Evolutionary conservation across 352 stramenopile genomes (phyloP).

Genomic region (Pythium phragmitis): DNA sequence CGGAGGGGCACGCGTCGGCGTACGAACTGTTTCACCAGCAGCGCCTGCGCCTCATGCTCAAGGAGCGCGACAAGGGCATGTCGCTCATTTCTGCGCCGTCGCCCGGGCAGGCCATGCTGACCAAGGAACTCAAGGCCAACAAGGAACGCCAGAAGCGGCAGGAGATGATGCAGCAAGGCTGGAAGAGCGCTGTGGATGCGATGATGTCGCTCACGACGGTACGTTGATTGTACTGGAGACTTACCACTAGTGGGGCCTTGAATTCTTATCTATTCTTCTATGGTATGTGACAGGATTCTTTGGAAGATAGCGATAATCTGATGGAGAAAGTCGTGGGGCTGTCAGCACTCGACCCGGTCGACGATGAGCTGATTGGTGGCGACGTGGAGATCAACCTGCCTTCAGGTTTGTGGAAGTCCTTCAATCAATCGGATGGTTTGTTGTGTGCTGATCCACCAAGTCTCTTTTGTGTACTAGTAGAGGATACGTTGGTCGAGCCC

Average conservation of each 20-base stretch:
- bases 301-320: slow-evolving; percentile 25
- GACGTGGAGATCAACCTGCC: slow-evolving; percentile 23
- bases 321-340: slow-evolving; percentile 29
- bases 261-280: too few relatives aligned
- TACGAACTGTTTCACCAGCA: slow-evolving; percentile 89
- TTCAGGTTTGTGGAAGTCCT: slow-evolving; percentile 7
- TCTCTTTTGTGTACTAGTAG: neutral
- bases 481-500: slow-evolving; percentile 18
- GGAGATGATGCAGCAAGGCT: slow-evolving; percentile 88
- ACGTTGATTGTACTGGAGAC: neutral
- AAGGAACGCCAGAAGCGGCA: slow-evolving; percentile 86
- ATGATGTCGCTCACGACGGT: slow-evolving; percentile 78
- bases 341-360: slow-evolving; percentile 24
- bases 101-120: slow-evolving; percentile 82
- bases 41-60: slow-evolving; percentile 76
- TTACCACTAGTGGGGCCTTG: too few relatives aligned
- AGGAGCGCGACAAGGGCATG: slow-evolving; percentile 81
- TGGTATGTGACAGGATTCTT: slow-evolving; percentile 12
- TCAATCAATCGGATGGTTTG: neutral
- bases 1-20: slow-evolving; percentile 74
- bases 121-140: slow-evolving; percentile 87
- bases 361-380: slow-evolving; percentile 28
- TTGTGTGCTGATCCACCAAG: neutral
- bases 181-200: slow-evolving; percentile 82
- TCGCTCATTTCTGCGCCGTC: slow-evolving; percentile 75